Evolutionary conservation across 441 rosid genomes (phyloP).

Genomic region (Aquilaria agallochum): DNA sequence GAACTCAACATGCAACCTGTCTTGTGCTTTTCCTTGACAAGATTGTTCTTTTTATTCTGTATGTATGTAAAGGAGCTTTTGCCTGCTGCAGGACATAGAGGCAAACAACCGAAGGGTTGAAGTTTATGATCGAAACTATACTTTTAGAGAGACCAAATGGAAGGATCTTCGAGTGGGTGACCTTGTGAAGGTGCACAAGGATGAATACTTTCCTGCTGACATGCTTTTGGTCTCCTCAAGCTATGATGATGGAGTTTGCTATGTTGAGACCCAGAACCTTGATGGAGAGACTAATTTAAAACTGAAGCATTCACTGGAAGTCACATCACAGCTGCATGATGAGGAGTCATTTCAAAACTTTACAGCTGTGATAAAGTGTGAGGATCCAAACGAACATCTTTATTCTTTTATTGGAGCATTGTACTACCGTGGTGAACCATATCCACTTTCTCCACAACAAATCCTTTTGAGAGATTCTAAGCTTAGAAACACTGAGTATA

Average conservation of each 20-base stretch:
- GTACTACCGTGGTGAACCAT: constrained; percentile 29
- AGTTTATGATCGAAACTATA: constrained; percentile 33
- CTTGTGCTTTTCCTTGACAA: not conserved
- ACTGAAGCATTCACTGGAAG: constrained; percentile 66
- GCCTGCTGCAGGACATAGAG: constrained; percentile 64
- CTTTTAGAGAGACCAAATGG: constrained; percentile 62
- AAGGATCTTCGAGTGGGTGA: constrained; percentile 82
- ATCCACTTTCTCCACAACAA: constrained; percentile 72
- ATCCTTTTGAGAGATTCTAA: constrained; percentile 87
- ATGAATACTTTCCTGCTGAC: constrained; percentile 91
- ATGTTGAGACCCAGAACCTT: constrained; percentile 97
- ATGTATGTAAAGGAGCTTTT: constrained; percentile 8
- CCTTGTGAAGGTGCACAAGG: constrained; percentile 68
- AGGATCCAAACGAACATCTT: constrained; percentile 88
- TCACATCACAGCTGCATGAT: constrained; percentile 32
- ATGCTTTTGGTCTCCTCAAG: constrained; percentile 82
- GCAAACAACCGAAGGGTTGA: constrained; percentile 74
- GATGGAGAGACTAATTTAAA: constrained; percentile 97
- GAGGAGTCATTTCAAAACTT: constrained; percentile 50
- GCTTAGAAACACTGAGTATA: constrained; percentile 71
- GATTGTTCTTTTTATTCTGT: not conserved
- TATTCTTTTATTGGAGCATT: constrained; percentile 78
- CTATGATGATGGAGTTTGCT: constrained; percentile 80
- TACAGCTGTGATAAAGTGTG: constrained; percentile 59
- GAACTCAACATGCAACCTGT: not conserved